phyloP scores from a whole-genome alignment of 2,329 filamentous ascomycete species.

The Claviceps pusilla region DNA sequence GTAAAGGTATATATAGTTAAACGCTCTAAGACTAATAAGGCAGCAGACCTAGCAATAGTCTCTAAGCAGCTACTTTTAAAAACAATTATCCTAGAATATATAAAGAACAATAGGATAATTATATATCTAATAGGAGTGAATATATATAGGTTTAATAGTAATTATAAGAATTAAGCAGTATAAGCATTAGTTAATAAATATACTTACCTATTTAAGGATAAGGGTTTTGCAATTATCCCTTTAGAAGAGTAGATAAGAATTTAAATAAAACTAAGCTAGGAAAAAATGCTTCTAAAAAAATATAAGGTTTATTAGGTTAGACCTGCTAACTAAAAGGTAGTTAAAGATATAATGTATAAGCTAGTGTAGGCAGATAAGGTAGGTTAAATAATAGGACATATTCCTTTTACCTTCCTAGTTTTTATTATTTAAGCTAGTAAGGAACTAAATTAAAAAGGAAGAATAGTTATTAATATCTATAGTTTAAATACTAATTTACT shows the following conservation, averaged over 20 bases:
- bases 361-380: not conserved
- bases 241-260: not conserved
- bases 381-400: not conserved
- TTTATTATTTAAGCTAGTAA: not conserved
- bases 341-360: not conserved
- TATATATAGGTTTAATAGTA: not conserved
- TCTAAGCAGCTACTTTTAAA: not conserved
- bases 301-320: not conserved
- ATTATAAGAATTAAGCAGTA: not conserved
- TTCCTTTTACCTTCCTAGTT: not conserved
- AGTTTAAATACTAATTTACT: not conserved
- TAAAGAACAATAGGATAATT: not conserved
- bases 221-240: not conserved
- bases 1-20: too few relatives aligned
- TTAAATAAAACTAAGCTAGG: not conserved
- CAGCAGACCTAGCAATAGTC: not conserved
- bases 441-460: not conserved
- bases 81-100: not conserved
- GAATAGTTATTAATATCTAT: not conserved
- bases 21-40: too few relatives aligned
- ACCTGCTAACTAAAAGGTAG: not conserved
- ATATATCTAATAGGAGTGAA: not conserved
- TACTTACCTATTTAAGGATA: not conserved
- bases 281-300: not conserved
- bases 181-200: not conserved